phyloP scores from a whole-genome alignment of 164 flowering plant species.

The Vitis vinifera region ASM3070453v1 NC_081812.1:14820501-14821000 shows the following conservation, averaged over 20 bases:
- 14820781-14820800: slow-evolving; percentile 99
- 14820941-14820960: slow-evolving; percentile 99
- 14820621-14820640: slow-evolving; percentile 98
- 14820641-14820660: slow-evolving; percentile 83
- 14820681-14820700: slow-evolving; percentile 65
- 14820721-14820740: slow-evolving; percentile 26
- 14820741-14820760: slow-evolving; percentile 49
- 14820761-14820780: slow-evolving; percentile 98
- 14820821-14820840: slow-evolving; percentile 84
- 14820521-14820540: slow-evolving; percentile 61
- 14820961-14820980: slow-evolving; percentile 99
- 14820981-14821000: slow-evolving; percentile 94
- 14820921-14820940: slow-evolving; percentile 88
- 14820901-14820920: slow-evolving; percentile 69
- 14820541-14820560: slow-evolving; percentile 95
- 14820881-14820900: slow-evolving; percentile 49
- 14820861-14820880: slow-evolving; percentile 31
- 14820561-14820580: slow-evolving; percentile 78
- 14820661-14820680: slow-evolving; percentile 68
- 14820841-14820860: slow-evolving; percentile 50
- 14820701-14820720: slow-evolving; percentile 4
- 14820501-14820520: not conserved
- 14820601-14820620: slow-evolving; percentile 79
- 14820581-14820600: slow-evolving; percentile 84
- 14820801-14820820: slow-evolving; percentile 99